Evolutionary conservation across 2,329 filamentous ascomycete genomes (phyloP), one percentile per base, ranked within the genome.

Genomic region (Trichophyton rubrum): DNA sequence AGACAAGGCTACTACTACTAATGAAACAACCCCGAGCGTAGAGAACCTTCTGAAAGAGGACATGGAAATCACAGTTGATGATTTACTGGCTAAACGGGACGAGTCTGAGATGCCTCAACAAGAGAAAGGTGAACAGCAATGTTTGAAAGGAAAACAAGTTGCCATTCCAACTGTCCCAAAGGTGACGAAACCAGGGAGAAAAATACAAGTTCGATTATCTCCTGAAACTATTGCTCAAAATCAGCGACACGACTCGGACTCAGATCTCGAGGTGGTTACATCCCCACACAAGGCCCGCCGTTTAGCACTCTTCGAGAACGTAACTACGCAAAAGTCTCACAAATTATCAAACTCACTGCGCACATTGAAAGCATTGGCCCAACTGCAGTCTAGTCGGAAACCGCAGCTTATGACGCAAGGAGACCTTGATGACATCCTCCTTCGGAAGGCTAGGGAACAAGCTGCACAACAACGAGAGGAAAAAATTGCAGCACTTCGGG

Each of bases 401-500:
- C 17, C 66, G 69, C 58, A 80, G 77, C 62, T 75, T 75, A 87
- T 96, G 78, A 89, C 83, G 6, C 77, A 80, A 0, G 81, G 79
- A 30, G 84, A 93, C 65, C 79, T 96, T 59, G 84, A 91, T 53
- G 75, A 79, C 8, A 80, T 78, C 38, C 76, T 97, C 6, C 79
- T 87, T 41, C 82, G 84, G 65, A 85, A 85, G 63, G 90, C 90
- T 4, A 84, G 89, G 51, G 81, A 87, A 62, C 93, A 99, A 73
- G 91, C 90, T 51, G 84, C 84, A 62, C 74, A 82, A 47, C 90
- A 93, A 71, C 85, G 89, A 59, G 83, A 89, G 62, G 85, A 89
- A 66, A 86, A 86, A 60, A 80, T 97, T 20, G 84, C 89, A 60
- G 81, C 85, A 66, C 80, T 99, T 45, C 85, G 83, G 68, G 85